These are phyloP conservation scores for Diaporthe sp. DNA, from an alignment of 2,329 filamentous ascomycete genomes.

Conservation along the genomic window DNA sequence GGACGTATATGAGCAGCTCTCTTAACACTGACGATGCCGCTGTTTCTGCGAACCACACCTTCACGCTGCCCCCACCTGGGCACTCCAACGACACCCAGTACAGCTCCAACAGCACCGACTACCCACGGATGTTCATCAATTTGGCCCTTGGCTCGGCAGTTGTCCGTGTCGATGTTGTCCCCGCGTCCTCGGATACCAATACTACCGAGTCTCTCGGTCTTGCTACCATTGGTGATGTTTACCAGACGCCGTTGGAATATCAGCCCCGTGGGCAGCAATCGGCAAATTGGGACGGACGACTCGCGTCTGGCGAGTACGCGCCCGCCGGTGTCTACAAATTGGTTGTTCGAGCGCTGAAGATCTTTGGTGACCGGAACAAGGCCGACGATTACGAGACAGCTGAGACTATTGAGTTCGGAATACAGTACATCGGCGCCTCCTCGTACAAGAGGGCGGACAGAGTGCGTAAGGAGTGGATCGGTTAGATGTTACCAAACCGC, in stretches of 20 bases:
- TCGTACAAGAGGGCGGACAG: slow-evolving; percentile 4
- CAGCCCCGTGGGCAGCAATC: slow-evolving; percentile 45
- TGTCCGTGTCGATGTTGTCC: slow-evolving; percentile 57
- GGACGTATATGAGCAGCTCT: slow-evolving; percentile 45
- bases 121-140: slow-evolving; percentile 53
- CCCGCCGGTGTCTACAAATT: slow-evolving; percentile 62
- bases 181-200: slow-evolving; percentile 43
- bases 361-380: slow-evolving; percentile 60
- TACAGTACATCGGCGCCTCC: slow-evolving; percentile 49
- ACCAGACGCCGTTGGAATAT: slow-evolving; percentile 51
- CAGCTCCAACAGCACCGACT: slow-evolving; percentile 38
- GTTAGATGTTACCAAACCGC: neutral
- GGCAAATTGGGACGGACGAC: slow-evolving; percentile 55
- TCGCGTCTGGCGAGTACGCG: slow-evolving; percentile 58
- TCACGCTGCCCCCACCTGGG: slow-evolving; percentile 54
- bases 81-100: slow-evolving; percentile 44
- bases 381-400: slow-evolving; percentile 58
- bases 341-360: slow-evolving; percentile 57
- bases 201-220: slow-evolving; percentile 47
- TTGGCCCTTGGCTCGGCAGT: slow-evolving; percentile 58
- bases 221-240: slow-evolving; percentile 55
- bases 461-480: neutral
- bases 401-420: slow-evolving; percentile 54
- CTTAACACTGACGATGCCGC: slow-evolving; percentile 28
- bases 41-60: slow-evolving; percentile 49